These are phyloP conservation scores for Metschnikowia henanensis DNA, from an alignment of 805 yeast species.

Conservation along the genomic window DNA sequence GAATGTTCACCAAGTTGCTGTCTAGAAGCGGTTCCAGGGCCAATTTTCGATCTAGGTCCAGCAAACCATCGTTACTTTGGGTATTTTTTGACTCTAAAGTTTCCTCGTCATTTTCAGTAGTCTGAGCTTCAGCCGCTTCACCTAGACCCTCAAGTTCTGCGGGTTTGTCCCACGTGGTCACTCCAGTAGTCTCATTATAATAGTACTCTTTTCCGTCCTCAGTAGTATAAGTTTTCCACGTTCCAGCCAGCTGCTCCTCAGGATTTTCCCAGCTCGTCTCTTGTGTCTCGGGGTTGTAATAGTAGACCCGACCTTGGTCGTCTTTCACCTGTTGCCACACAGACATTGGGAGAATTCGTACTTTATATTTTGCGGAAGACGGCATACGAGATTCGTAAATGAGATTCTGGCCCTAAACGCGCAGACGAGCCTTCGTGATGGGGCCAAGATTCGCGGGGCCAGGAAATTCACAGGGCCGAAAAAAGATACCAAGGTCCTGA, in stretches of 20 bases:
- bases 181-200: conserved; percentile 60
- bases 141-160: conserved; percentile 34
- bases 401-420: no score
- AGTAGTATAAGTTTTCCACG: conserved; percentile 47
- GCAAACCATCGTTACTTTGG: conserved; percentile 5
- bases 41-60: conserved; percentile 22
- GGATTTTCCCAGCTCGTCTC: conserved; percentile 87
- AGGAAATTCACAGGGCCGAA: no score
- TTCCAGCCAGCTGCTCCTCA: conserved; percentile 30
- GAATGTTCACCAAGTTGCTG: conserved; percentile 26
- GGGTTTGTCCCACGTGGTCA: conserved; percentile 84
- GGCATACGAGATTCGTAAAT: no score
- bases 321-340: conserved; percentile 67
- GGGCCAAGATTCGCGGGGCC: neutral
- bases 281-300: conserved; percentile 62
- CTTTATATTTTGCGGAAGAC: no score
- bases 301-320: conserved; percentile 68
- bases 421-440: neutral
- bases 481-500: no score
- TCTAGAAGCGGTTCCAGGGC: conserved; percentile 21
- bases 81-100: neutral
- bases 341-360: neutral
- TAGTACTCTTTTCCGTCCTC: conserved; percentile 66
- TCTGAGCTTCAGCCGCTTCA: neutral
- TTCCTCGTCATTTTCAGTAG: neutral